Percentiles rank a stretch among this genome's conserved stretches.
Conservation (phyloP, 805 yeast genomes). For the Lipomyces oligophaga region DNA sequence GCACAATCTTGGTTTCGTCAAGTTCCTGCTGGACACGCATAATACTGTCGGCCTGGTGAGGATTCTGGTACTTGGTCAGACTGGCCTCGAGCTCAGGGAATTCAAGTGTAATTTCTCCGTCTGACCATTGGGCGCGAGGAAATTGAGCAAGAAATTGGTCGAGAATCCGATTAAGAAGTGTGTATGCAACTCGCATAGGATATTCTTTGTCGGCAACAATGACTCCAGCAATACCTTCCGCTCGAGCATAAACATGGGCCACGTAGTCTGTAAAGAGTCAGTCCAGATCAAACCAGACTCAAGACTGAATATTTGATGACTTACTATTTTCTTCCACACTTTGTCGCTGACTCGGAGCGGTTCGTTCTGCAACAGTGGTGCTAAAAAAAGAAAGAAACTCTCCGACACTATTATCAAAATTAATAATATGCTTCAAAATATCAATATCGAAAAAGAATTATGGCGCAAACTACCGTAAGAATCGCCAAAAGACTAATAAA, state of each 20-base stretch:
- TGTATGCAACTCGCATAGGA: constrained; percentile 95
- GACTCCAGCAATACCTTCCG: constrained; percentile 90
- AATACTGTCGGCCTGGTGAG: constrained; percentile 92
- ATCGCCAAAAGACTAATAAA: neutral
- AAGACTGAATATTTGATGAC: neutral
- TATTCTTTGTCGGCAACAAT: constrained; percentile 91
- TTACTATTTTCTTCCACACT: constrained; percentile 69
- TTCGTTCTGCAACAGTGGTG: constrained; percentile 84
- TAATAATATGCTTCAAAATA: neutral
- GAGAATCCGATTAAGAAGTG: constrained; percentile 80
- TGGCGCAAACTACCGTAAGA: neutral
- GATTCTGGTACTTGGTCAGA: constrained; percentile 86
- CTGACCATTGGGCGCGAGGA: constrained; percentile 67
- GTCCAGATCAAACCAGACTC: neutral
- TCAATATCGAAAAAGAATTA: neutral
- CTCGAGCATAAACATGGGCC: constrained; percentile 86
- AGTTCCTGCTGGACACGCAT: constrained; percentile 97
- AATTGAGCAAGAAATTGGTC: constrained; percentile 86
- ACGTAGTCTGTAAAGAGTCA: constrained; percentile 49
- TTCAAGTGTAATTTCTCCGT: constrained; percentile 36
- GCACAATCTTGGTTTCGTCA: constrained; percentile 93
- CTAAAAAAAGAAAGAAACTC: constrained; percentile 95
- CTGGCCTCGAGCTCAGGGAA: constrained; percentile 64
- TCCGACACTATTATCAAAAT: constrained; percentile 49
- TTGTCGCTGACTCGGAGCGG: constrained; percentile 86